Conservation (phyloP, 225 moss, liverwort and hornwort genomes). For the Lunularia cruciata region DNA sequence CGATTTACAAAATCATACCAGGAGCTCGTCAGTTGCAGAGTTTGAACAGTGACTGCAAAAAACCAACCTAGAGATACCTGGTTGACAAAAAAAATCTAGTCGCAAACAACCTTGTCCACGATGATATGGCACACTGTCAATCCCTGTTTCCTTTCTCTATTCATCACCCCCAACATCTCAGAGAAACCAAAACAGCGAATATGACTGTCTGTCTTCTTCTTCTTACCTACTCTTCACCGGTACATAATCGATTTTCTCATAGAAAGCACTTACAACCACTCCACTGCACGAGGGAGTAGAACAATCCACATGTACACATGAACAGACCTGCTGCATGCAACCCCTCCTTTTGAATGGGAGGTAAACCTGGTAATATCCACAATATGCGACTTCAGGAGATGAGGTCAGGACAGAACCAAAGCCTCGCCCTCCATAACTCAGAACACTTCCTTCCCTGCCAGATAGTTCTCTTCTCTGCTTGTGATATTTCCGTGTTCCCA, state of each 20-base stretch:
- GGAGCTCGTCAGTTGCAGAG: slow-evolving; percentile 27
- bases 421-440: background rate
- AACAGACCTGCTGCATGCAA: slow-evolving; percentile 28
- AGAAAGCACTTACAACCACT: slow-evolving; percentile 28
- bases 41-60: slow-evolving; percentile 19
- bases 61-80: slow-evolving; percentile 19
- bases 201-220: slow-evolving; percentile 8
- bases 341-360: slow-evolving; percentile 17
- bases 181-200: slow-evolving; percentile 10
- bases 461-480: slow-evolving; percentile 8
- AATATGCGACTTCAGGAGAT: slow-evolving; percentile 6
- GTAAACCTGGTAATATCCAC: slow-evolving; percentile 22
- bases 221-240: slow-evolving; percentile 16
- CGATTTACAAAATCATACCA: slow-evolving; percentile 25
- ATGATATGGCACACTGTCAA: slow-evolving; percentile 22
- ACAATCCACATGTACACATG: slow-evolving; percentile 28
- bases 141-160: slow-evolving; percentile 13
- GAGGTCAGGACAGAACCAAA: background rate
- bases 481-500: background rate
- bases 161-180: slow-evolving; percentile 15
- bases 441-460: slow-evolving; percentile 11
- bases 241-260: slow-evolving; percentile 24
- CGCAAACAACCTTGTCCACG: slow-evolving; percentile 22
- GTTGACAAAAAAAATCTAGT: slow-evolving; percentile 32
- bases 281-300: slow-evolving; percentile 21